These are phyloP conservation scores for Hyaloscypha hepaticicola DNA, from an alignment of 495 filamentous ascomycete genomes.

Conservation along the genomic window DNA sequence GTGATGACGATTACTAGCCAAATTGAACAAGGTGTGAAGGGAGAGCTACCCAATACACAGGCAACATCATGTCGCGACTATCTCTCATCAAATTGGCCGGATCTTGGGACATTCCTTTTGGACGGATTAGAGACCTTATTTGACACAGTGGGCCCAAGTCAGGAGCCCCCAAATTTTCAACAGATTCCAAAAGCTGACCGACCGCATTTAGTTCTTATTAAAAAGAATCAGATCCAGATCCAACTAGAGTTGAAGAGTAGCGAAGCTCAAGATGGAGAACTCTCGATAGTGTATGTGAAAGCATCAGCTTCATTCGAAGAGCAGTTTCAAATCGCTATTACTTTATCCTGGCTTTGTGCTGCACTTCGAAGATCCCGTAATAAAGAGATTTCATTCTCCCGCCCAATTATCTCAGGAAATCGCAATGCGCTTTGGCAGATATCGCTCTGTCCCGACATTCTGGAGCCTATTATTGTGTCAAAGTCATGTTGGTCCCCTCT, in stretches of 20 bases:
- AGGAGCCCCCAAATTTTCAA: background rate
- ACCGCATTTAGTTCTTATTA: background rate
- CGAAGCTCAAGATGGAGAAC: background rate
- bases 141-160: background rate
- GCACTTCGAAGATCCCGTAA: background rate
- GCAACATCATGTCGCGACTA: background rate
- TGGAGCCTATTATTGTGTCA: background rate
- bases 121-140: background rate
- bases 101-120: background rate
- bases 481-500: background rate
- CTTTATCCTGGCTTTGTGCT: background rate
- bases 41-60: background rate
- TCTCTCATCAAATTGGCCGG: background rate
- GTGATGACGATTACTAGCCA: background rate
- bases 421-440: background rate
- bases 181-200: background rate
- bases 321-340: background rate
- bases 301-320: background rate
- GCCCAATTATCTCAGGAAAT: background rate
- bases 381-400: background rate
- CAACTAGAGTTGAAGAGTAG: background rate
- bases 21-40: background rate
- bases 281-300: background rate
- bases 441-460: background rate
- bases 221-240: background rate